Base-by-base conservation (phyloP, 306 rosid species). In the Ochetophila trinervis region DNA sequence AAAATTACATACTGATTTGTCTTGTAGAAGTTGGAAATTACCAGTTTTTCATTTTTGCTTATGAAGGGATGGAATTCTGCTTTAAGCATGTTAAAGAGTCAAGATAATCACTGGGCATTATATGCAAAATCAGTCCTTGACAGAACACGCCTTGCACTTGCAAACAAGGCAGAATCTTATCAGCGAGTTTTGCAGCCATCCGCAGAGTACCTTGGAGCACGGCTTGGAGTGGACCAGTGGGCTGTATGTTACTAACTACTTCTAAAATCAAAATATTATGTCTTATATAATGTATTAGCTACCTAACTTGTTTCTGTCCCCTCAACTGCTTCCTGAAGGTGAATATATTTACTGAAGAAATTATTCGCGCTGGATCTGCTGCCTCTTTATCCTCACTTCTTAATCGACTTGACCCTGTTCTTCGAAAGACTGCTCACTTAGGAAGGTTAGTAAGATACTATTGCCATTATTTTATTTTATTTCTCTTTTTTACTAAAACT, bases 361-460 rank as follows among this genome's bases (percentile, higher is more conserved):
- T 93, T 67, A 90, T 93, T 57, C 97, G 99, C 68, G 86, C 97
- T 67, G 99, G 99, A 68, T 87, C 99, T 72, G 99, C 99, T 58
- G 95, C 99, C 69, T 83, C 97, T 52, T 81, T 93, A 76, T 93
- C 99, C 63, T 56, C 89, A 68, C 97, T 93, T 54, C 86, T 93
- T 53, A 93, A 90, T 78, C 80, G 91, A 71, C 90, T 89, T 54
- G 99, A 93, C 81, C 97, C 96, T 5, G 88, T 87, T 67, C 96
- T 93, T 75, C 85, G 99, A 60, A 83, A 88, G 81, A 86, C 88
- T 54, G 99, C 99, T 66, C 68, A 90, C 65, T 90, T 93, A 60
- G 99, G 99, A 84, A 93, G 99, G 99, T 92, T 58, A 70, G 12
- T 40, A 40, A 40, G 45, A 40, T 40, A 40, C 45, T 1, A 12